Base-by-base conservation (phyloP, 805 yeast genomes). In the Tetrapisispora iriomotensis region DNA sequence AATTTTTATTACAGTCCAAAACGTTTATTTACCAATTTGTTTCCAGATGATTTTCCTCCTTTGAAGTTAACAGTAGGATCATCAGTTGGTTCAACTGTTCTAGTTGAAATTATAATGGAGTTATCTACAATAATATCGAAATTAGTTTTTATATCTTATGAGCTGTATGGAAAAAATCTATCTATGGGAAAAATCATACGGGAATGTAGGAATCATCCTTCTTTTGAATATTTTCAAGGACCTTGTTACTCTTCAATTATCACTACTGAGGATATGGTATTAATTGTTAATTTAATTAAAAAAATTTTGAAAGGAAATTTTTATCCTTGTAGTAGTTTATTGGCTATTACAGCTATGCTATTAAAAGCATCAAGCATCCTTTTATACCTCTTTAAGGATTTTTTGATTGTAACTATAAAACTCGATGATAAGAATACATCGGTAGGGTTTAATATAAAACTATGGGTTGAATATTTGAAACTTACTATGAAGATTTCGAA, bases 31-130 rank as follows among this genome's bases (percentile, higher is more conserved):
- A 78, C 85, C 0, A 69, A 67, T 21, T 61, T 84, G 29, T 87
- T 85, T 64, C 94, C 92, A 8, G 66, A 68, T 22, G 58, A 62
- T 13, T 74, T 72, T 50, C 95, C 94, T 14, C 79, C 80, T 52
- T 61, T 62, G 35, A 79, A 75, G 31, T 51, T 68, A 23, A 75
- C 88, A 0, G 72, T 82, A 47, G 95, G 86, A 53, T 79, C 94
- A 0, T 67, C 78, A 32, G 82, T 83, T 15, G 74, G 76, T 45
- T 83, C 79, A 45, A 82, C 77, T 46, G 64, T 70, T 1, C 66
- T 82, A 41, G 84, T 78, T 21, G 96, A 86, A 54, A 67, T 81
- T 3, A 62, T 85, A 39, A 63, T 82, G 30, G 96, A 86, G 54
- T 55, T 84, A 36, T 67, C 80, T 6, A 70, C 79, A 13, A 64